phyloP scores from a whole-genome alignment of 75 land plant species.

The Cunninghamia lanceolata region DNA sequence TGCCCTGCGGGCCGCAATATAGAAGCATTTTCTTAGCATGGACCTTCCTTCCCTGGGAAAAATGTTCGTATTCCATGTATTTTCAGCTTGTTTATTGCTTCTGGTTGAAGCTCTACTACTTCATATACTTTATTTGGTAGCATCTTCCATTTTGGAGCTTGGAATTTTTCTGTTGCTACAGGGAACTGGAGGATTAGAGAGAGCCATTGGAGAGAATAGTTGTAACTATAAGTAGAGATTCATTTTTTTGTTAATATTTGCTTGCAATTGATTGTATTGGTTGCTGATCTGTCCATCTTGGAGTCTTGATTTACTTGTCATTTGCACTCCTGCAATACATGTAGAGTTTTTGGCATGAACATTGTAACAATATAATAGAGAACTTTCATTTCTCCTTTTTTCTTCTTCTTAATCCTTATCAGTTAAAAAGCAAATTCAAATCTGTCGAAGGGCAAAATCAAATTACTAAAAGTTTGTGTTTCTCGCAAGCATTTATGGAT shows the following conservation, averaged over 20 bases:
- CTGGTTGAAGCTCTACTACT: background rate
- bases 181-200: background rate
- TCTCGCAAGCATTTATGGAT: background rate
- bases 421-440: background rate
- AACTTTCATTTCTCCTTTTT: background rate
- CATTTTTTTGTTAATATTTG: background rate
- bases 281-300: background rate
- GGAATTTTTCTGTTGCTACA: slow-evolving; percentile 2
- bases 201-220: background rate
- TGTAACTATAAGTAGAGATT: background rate
- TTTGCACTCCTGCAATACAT: background rate
- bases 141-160: slow-evolving; percentile 1
- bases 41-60: background rate
- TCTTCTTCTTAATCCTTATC: background rate
- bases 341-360: background rate
- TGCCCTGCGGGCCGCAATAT: slow-evolving; percentile 61
- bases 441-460: background rate
- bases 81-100: background rate
- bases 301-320: background rate
- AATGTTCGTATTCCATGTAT: background rate
- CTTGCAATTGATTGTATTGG: background rate
- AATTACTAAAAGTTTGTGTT: background rate
- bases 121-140: background rate
- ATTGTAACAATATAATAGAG: background rate
- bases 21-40: slow-evolving; percentile 1